These are phyloP conservation scores for Musa acuminata DNA, from an alignment of 176 grass and related monocot species.

Conservation along the genomic window DNA sequence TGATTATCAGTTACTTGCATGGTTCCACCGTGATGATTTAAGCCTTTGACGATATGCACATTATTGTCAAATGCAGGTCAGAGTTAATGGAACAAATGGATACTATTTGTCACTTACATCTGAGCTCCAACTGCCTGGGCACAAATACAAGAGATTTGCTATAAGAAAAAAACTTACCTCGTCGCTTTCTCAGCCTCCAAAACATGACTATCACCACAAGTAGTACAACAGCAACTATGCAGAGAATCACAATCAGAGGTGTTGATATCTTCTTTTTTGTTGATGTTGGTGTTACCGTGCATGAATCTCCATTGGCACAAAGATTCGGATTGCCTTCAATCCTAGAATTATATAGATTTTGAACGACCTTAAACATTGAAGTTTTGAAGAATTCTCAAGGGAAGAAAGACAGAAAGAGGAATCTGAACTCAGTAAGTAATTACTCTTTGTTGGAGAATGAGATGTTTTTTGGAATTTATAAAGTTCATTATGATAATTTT, in stretches of 20 bases:
- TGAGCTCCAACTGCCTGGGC: too few relatives aligned
- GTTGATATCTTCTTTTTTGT: neutral
- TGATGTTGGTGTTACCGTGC: neutral
- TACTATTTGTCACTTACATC: too few relatives aligned
- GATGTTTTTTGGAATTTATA: neutral
- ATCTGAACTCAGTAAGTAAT: neutral
- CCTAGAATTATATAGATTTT: neutral
- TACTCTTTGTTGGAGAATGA: neutral
- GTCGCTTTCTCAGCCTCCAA: neutral
- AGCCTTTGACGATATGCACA: neutral
- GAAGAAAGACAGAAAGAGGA: neutral
- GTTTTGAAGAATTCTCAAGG: neutral
- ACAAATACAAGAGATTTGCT: too few relatives aligned
- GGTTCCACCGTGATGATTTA: neutral
- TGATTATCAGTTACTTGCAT: neutral
- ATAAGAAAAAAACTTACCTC: neutral
- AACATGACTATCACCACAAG: neutral
- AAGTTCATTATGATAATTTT: neutral
- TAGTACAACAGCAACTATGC: neutral
- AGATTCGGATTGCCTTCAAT: constrained; percentile 8
- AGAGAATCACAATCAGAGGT: neutral
- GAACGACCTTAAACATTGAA: neutral
- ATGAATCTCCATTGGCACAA: neutral
- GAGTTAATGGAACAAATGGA: neutral
- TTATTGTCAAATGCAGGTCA: neutral